Evolutionary conservation across 106 monocot genomes (phyloP), one percentile per base, ranked within the genome.

Genomic region (Hemerocallis citrina): DNA sequence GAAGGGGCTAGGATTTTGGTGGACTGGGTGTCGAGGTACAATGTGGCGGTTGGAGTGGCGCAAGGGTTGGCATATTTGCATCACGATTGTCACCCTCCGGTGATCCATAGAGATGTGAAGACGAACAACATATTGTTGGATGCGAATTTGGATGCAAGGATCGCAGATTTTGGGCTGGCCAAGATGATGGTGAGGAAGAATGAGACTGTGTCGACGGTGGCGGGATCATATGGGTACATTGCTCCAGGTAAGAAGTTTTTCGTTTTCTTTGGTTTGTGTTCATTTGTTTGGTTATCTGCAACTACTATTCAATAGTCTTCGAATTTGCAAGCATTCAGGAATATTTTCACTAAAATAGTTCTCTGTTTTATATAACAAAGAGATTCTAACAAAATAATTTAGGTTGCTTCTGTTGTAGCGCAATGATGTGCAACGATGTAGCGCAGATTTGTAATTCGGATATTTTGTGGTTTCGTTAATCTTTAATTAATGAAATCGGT

Each of bases 171-270:
- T 32, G 93, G 93, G 4, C 64, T 93, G 2, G 93, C 93, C 0
- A 71, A 66, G 52, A 44, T 71, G 65, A 69, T 93, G 75, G 44
- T 65, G 1, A 62, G 75, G 37, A 85, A 85, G 68, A 64, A 82
- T 60, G 77, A 89, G 75, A 85, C 93, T 0, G 66, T 89, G 7
- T 93, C 93, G 0, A 42, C 59, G 47, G 74, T 89, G 61, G 93
- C 85, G 10, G 93, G 93, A 11, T 93, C 93, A 2, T 89, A 77
- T 31, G 88, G 93, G 40, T 93, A 93, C 76, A 93, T 93, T 33
- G 93, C 93, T 56, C 93, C 93, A 6, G 92, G 92, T 92, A 3
- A 59, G 68, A 19, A 49, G 49, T 49, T 49, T 7, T 49, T 19
- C 21, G 15, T 19, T 1, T 19, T 49, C n/a, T 9, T 49, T 4